A percentile compares a stretch with the other conserved stretches of the same genome.
Evolutionary conservation across 495 filamentous ascomycete genomes (phyloP).

Genomic region (Neurospora sp.): DNA sequence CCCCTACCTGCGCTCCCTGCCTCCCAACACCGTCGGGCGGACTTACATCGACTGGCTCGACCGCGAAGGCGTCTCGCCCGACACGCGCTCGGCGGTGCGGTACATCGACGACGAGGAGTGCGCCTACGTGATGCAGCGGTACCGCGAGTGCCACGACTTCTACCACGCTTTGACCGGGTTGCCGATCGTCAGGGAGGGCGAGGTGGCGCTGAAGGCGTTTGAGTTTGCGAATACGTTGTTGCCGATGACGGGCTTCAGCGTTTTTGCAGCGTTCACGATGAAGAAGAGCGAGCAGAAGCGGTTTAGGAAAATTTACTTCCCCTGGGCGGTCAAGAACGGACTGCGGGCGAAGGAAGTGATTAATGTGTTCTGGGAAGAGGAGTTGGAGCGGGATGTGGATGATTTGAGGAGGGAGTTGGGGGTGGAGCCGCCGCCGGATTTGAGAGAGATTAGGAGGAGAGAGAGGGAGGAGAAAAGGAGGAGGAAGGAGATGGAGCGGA

Average conservation of each 20-base stretch:
- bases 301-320: slow-evolving; percentile 66
- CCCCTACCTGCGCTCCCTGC: slow-evolving; percentile 58
- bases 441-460: slow-evolving; percentile 66
- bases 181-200: slow-evolving; percentile 85
- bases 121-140: slow-evolving; percentile 98
- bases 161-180: slow-evolving; percentile 93
- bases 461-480: slow-evolving; percentile 58
- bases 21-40: slow-evolving; percentile 66
- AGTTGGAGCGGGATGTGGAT: slow-evolving; percentile 75
- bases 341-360: slow-evolving; percentile 69
- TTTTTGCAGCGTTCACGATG: slow-evolving; percentile 63
- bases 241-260: slow-evolving; percentile 74
- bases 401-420: slow-evolving; percentile 62
- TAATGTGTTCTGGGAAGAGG: slow-evolving; percentile 98
- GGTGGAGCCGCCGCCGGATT: slow-evolving; percentile 82
- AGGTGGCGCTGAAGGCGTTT: slow-evolving; percentile 89
- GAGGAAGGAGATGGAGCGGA: slow-evolving; percentile 40
- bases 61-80: slow-evolving; percentile 82
- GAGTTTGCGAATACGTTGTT: slow-evolving; percentile 91
- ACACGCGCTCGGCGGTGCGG: slow-evolving; percentile 69
- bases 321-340: slow-evolving; percentile 87
- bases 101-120: slow-evolving; percentile 93
- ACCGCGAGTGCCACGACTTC: slow-evolving; percentile 96
- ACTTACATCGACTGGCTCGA: slow-evolving; percentile 85
- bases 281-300: slow-evolving; percentile 65